These are phyloP conservation scores for Colletotrichum paranaense DNA, from an alignment of 2,329 filamentous ascomycete species.

Conservation along the genomic window DNA sequence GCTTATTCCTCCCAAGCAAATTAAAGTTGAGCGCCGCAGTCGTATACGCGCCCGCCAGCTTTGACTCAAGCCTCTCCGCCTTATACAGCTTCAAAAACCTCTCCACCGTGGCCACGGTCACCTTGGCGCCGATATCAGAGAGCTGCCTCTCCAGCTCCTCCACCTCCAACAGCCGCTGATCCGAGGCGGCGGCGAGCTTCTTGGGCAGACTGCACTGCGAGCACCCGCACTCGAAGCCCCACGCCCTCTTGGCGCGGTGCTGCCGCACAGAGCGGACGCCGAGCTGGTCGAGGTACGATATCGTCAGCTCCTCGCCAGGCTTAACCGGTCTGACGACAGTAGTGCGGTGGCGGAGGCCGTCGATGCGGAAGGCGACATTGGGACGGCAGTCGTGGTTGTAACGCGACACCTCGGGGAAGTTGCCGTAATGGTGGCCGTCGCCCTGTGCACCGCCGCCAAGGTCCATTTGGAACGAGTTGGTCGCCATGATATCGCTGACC, in stretches of 20 bases:
- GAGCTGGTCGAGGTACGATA: constrained; percentile 53
- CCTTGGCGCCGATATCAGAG: constrained; percentile 21
- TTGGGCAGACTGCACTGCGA: constrained; percentile 47
- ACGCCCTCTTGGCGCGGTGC: constrained; percentile 43
- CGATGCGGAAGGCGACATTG: constrained; percentile 55
- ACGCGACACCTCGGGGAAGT: constrained; percentile 42
- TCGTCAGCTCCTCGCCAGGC: constrained; percentile 55
- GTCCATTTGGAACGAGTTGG: constrained; percentile 38
- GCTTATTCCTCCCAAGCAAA: constrained; percentile 50
- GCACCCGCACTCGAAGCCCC: constrained; percentile 56
- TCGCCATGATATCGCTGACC: constrained; percentile 34
- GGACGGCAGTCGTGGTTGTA: constrained; percentile 59
- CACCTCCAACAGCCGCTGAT: constrained; percentile 50
- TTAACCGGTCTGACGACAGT: constrained; percentile 50
- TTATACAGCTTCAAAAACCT: constrained; percentile 50
- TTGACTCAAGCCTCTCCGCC: constrained; percentile 51
- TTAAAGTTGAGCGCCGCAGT: constrained; percentile 53
- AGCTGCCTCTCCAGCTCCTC: constrained; percentile 41
- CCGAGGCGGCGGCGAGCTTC: constrained; percentile 44
- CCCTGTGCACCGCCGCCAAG: constrained; percentile 24
- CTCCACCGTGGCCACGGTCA: constrained; percentile 49
- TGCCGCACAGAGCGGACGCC: constrained; percentile 41
- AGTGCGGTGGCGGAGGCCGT: constrained; percentile 51
- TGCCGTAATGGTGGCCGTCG: constrained; percentile 35
- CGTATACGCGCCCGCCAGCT: constrained; percentile 48